A percentile compares a stretch with the other conserved stretches of the same genome.
Evolutionary conservation across 805 yeast species (phyloP).

Genomic region (Pichia eremophila): DNA sequence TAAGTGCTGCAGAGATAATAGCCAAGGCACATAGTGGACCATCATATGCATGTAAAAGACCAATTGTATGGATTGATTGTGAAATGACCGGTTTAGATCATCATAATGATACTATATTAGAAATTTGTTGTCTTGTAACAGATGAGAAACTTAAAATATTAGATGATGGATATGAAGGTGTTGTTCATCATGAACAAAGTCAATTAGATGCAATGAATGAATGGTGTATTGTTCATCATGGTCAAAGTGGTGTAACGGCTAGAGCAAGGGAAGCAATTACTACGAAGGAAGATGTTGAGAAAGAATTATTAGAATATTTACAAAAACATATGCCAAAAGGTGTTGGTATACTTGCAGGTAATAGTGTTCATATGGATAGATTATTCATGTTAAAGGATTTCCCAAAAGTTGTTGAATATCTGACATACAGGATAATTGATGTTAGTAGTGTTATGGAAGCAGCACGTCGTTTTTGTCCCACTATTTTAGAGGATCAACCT

Average conservation of each 20-base stretch:
- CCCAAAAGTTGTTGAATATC: constrained; percentile 56
- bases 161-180: constrained; percentile 65
- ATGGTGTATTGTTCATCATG: constrained; percentile 86
- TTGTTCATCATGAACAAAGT: constrained; percentile 56
- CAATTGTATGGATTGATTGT: constrained; percentile 91
- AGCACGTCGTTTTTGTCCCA: constrained; percentile 29
- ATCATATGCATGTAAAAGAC: constrained; percentile 12
- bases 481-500: constrained; percentile 40
- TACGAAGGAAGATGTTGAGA: constrained; percentile 52
- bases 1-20: constrained; percentile 3
- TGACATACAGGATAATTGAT: constrained; percentile 75
- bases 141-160: constrained; percentile 68
- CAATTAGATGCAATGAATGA: constrained; percentile 67
- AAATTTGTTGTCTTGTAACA: constrained; percentile 84
- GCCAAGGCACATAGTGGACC: constrained; percentile 1
- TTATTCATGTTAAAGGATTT: constrained; percentile 76
- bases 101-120: constrained; percentile 76
- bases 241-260: constrained; percentile 64
- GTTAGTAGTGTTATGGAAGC: constrained; percentile 83
- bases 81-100: constrained; percentile 96
- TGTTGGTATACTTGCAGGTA: constrained; percentile 78
- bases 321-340: constrained; percentile 42
- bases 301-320: constrained; percentile 56
- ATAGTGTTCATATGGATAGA: constrained; percentile 85
- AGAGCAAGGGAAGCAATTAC: constrained; percentile 50